These are phyloP conservation scores for Leptographium flavum DNA, from an alignment of 2,329 filamentous ascomycete genomes.

Conservation along the genomic window DNA sequence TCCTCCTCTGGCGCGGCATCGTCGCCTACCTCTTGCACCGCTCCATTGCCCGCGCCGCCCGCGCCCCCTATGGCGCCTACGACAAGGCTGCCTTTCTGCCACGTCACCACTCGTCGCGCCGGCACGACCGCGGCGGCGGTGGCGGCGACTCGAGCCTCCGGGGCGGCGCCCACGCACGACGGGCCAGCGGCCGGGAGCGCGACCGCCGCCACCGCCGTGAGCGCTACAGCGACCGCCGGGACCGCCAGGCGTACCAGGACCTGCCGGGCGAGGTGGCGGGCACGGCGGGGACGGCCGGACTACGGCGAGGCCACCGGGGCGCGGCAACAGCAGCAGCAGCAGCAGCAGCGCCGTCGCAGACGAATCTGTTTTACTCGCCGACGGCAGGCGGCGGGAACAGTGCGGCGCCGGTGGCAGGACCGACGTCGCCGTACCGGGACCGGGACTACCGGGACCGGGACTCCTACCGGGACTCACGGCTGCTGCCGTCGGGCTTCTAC, in stretches of 20 bases:
- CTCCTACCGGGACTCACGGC: slow-evolving; percentile 51
- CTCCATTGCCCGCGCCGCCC: slow-evolving; percentile 74
- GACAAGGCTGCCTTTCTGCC: slow-evolving; percentile 52
- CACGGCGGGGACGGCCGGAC: too few species aligned
- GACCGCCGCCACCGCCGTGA: neutral
- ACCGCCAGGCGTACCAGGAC: neutral
- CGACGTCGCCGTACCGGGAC: too few species aligned
- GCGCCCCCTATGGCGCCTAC: slow-evolving; percentile 55
- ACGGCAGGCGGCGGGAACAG: slow-evolving; percentile 47
- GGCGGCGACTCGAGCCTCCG: slow-evolving; percentile 37
- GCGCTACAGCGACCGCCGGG: neutral
- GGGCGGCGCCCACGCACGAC: slow-evolving; percentile 8
- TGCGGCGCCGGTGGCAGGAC: too few species aligned
- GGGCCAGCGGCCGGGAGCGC: neutral
- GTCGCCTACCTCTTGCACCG: slow-evolving; percentile 86
- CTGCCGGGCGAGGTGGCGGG: too few species aligned
- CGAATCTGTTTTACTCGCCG: slow-evolving; percentile 86
- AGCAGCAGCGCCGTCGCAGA: slow-evolving; percentile 44
- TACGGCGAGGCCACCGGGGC: too few species aligned
- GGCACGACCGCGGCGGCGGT: slow-evolving; percentile 9
- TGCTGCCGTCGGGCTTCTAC: slow-evolving; percentile 85
- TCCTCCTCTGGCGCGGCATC: slow-evolving; percentile 76
- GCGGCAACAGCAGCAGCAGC: slow-evolving; percentile 11
- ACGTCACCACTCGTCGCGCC: slow-evolving; percentile 20
- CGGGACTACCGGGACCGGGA: too few species aligned